Evolutionary conservation across 768 basidiomycete species (phyloP).

Genomic region (Crepidotus variabilis): DNA sequence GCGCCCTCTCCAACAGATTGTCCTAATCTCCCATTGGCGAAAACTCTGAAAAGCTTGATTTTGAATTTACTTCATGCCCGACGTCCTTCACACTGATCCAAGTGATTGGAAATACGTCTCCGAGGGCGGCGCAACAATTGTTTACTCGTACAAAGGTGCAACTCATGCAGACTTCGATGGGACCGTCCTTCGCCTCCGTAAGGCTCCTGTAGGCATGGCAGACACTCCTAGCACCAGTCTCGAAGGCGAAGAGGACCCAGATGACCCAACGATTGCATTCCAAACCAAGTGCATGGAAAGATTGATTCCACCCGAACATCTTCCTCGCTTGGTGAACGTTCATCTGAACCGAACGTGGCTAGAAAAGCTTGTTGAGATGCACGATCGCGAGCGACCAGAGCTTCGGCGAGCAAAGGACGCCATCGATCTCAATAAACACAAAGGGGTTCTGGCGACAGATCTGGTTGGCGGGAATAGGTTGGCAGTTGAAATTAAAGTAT

Average conservation of each 20-base stretch:
- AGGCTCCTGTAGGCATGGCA: slow-evolving; percentile 27
- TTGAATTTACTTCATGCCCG: slow-evolving; percentile 18
- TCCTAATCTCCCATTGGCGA: background rate
- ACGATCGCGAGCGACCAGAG: slow-evolving; percentile 50
- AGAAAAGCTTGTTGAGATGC: slow-evolving; percentile 39
- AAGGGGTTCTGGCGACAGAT: slow-evolving; percentile 77
- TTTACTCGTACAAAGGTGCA: slow-evolving; percentile 77
- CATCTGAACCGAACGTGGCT: slow-evolving; percentile 56
- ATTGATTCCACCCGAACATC: slow-evolving; percentile 56
- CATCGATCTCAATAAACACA: slow-evolving; percentile 52
- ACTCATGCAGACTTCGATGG: slow-evolving; percentile 47
- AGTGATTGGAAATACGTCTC: slow-evolving; percentile 80
- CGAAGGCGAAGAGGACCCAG: slow-evolving; percentile 22
- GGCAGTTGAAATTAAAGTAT: slow-evolving; percentile 90
- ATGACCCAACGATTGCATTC: slow-evolving; percentile 46
- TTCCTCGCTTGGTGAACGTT: slow-evolving; percentile 57
- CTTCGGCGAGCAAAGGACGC: slow-evolving; percentile 50
- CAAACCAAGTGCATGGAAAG: slow-evolving; percentile 60
- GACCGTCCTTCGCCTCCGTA: slow-evolving; percentile 76
- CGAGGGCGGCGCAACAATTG: slow-evolving; percentile 91
- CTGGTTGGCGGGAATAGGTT: slow-evolving; percentile 63
- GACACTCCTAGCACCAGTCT: background rate
- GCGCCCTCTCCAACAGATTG: background rate
- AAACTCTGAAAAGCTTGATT: background rate
- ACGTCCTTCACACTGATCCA: slow-evolving; percentile 32